These are phyloP conservation scores for Medicago lupulina DNA, from an alignment of 306 rosid species.

Conservation along the genomic window DNA sequence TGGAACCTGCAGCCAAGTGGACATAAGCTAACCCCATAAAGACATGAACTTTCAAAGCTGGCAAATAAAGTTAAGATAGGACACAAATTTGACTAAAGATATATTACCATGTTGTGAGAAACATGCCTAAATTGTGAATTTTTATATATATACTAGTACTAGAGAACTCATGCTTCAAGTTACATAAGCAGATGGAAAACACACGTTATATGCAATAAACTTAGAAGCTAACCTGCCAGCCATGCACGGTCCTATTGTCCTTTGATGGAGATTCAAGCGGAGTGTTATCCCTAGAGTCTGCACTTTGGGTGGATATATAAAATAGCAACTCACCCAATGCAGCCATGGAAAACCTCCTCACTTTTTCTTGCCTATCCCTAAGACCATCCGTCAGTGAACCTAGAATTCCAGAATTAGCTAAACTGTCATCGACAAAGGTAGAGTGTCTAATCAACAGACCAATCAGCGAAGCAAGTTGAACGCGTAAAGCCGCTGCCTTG, in stretches of 20 bases:
- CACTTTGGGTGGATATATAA: slow-evolving; percentile 90
- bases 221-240: slow-evolving; percentile 88
- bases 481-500: slow-evolving; percentile 83
- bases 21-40: slow-evolving; percentile 26
- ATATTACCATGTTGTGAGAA: slow-evolving; percentile 19
- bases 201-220: slow-evolving; percentile 30
- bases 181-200: slow-evolving; percentile 34
- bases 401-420: slow-evolving; percentile 89
- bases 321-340: slow-evolving; percentile 93
- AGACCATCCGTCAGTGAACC: slow-evolving; percentile 88
- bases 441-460: slow-evolving; percentile 94
- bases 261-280: slow-evolving; percentile 81
- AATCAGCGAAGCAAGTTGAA: slow-evolving; percentile 90
- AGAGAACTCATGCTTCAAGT: slow-evolving; percentile 38
- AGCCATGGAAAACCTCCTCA: slow-evolving; percentile 98
- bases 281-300: slow-evolving; percentile 66
- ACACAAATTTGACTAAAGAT: slow-evolving; percentile 19
- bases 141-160: slow-evolving; percentile 23
- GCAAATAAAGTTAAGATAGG: neutral
- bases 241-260: slow-evolving; percentile 60
- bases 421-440: slow-evolving; percentile 78
- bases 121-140: neutral
- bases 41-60: slow-evolving; percentile 26
- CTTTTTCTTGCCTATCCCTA: slow-evolving; percentile 94
- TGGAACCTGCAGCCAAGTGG: slow-evolving; percentile 64